These are phyloP conservation scores for Fusarium concolor DNA, from an alignment of 2,329 filamentous ascomycete species.

Conservation along the genomic window DNA sequence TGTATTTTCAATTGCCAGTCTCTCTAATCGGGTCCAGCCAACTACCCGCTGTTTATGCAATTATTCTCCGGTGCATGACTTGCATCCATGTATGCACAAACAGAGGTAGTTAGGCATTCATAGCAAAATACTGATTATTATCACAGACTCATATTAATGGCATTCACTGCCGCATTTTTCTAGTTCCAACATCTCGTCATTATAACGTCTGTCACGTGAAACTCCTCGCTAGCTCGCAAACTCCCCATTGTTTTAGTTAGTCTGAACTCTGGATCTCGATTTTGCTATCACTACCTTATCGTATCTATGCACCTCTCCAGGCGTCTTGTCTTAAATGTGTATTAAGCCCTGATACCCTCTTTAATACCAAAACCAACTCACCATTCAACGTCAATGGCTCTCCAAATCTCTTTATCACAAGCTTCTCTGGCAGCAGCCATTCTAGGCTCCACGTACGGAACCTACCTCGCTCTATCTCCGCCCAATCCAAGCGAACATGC, in stretches of 20 bases:
- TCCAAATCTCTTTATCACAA: conserved; percentile 25
- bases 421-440: conserved; percentile 40
- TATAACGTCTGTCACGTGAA: not conserved
- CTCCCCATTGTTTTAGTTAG: not conserved
- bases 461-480: conserved; percentile 48
- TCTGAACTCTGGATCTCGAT: not conserved
- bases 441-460: conserved; percentile 46
- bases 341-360: not conserved
- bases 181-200: not conserved
- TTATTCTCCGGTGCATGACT: not conserved
- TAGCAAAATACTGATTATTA: too few relatives aligned
- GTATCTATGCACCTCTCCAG: too few relatives aligned
- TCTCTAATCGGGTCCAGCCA: not conserved
- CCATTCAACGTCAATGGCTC: conserved; percentile 2
- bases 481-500: conserved; percentile 45
- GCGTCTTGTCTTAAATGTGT: too few relatives aligned
- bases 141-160: too few relatives aligned
- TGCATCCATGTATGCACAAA: too few relatives aligned
- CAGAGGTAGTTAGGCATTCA: too few relatives aligned
- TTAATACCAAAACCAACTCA: too few relatives aligned
- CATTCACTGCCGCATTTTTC: not conserved
- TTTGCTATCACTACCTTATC: not conserved
- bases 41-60: not conserved
- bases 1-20: too few relatives aligned
- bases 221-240: not conserved